Conservation (phyloP, 371 early-diverging fungal genomes). For the Mortierella sp. region DNA sequence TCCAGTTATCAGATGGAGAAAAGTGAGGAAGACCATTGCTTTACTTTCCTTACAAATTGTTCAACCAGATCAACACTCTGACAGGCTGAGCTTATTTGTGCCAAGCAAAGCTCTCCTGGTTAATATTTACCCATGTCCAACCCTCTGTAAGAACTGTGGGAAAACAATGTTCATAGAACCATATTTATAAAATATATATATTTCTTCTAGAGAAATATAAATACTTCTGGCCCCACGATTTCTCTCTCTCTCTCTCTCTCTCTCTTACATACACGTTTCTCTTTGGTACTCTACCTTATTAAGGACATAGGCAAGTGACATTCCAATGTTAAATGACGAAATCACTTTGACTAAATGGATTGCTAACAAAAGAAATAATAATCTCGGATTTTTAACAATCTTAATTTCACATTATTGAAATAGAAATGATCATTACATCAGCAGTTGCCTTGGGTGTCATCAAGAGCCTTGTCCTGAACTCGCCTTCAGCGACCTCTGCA, state of each 20-base stretch:
- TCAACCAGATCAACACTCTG: too few relatives aligned
- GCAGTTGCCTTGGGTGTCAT: constrained; percentile 41
- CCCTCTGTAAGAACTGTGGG: too few relatives aligned
- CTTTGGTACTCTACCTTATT: neutral
- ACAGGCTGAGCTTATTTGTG: too few relatives aligned
- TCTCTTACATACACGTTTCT: neutral
- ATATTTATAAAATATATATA: too few relatives aligned
- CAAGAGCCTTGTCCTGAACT: constrained; percentile 25
- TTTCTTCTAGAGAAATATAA: too few relatives aligned
- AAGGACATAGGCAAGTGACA: neutral
- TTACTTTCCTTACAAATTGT: too few relatives aligned
- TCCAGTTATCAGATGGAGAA: neutral
- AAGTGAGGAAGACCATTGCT: too few relatives aligned
- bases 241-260: neutral
- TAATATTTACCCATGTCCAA: too few relatives aligned
- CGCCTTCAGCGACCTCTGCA: neutral
- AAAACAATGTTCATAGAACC: too few relatives aligned
- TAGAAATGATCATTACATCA: constrained; percentile 48
- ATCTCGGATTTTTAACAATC: neutral
- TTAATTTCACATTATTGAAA: neutral
- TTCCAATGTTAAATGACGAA: neutral
- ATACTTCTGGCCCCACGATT: too few relatives aligned
- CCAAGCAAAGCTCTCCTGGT: too few relatives aligned
- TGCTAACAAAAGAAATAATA: neutral
- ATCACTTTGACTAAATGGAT: too few relatives aligned